These are phyloP conservation scores for Spergularia azorica DNA, from an alignment of 179 eudicot genomes.

Conservation along the genomic window DNA sequence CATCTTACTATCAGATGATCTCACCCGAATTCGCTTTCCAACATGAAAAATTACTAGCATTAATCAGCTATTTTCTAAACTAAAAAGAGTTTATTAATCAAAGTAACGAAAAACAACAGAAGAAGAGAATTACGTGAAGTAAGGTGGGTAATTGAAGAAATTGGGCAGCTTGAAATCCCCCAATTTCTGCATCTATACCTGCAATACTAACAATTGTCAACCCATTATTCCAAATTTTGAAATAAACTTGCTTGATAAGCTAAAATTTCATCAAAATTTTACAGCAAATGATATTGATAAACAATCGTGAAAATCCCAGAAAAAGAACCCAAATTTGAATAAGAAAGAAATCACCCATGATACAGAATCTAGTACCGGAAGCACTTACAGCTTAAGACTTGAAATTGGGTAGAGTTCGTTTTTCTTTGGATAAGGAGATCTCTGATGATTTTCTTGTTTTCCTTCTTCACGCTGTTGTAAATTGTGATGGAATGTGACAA, in stretches of 20 bases:
- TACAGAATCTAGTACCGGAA: neutral
- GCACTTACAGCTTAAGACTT: neutral
- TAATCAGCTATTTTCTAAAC: too few relatives aligned
- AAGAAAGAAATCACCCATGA: neutral
- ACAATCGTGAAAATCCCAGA: neutral
- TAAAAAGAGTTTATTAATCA: too few relatives aligned
- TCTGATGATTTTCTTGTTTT: too few relatives aligned
- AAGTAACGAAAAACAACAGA: neutral
- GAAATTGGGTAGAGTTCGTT: neutral
- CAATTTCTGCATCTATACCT: slow-evolving; percentile 68
- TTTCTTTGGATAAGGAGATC: too few relatives aligned
- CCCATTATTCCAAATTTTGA: neutral
- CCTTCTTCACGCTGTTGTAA: too few relatives aligned
- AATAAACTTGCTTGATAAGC: neutral
- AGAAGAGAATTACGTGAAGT: slow-evolving; percentile 71
- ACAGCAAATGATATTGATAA: neutral
- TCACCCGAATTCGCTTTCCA: too few relatives aligned
- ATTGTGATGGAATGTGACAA: too few relatives aligned
- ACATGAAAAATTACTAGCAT: too few relatives aligned
- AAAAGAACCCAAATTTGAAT: neutral
- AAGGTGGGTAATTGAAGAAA: slow-evolving; percentile 95
- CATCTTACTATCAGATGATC: too few relatives aligned
- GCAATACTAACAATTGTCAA: neutral
- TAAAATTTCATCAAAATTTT: neutral
- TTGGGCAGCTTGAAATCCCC: slow-evolving; percentile 92